Base-by-base conservation (phyloP, 805 yeast genomes). In the Candida silvatica region DNA sequence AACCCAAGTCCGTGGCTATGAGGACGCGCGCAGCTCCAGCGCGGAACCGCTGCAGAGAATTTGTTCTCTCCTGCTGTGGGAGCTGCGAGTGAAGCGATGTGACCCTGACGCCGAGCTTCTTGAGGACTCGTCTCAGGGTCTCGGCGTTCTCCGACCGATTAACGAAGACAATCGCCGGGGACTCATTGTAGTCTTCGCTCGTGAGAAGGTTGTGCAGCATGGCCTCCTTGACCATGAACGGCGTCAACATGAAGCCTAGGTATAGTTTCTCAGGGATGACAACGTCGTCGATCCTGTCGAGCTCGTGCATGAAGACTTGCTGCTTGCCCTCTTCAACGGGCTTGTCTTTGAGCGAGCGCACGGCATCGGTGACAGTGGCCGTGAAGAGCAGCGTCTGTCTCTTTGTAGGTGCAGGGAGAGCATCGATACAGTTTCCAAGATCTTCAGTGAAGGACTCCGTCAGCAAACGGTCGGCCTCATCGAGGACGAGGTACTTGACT, bases 1-100 rank as follows among this genome's bases (percentile, higher is more conserved):
- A 86, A n/a, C 88, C 94, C 32, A 82, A 84, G 59, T 92, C 98
- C 0, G 99, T 92, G 6, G 97, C 96, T 14, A 92, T 79, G 37
- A 92, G 62, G 1, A 92, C 85, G 31, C 94, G 71, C 0, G 97
- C 97, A 3, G 95, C 97, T 37, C 84, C 82, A 0, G 97, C 97
- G 50, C 90, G 74, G 61, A 92, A 92, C 49, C 97, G 67, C 44
- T 88, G 97, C 37, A 92, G 64, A 0, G 97, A 84, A 54, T 84
- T 86, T 17, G 90, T 77, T 58, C 99, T 74, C 54, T 92, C 97
- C 20, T 69, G 60, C 60, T 92, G 99, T 1, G 90, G 88, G 92
- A 92, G 78, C 52, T 87, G 88, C 2, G 97, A 88, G 55, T 92
- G 97, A 34, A 92, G 63, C 3, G 97, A 82, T 0, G 97, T 82